A percentile compares a stretch with the other conserved stretches of the same genome.
Conservation (phyloP, 768 basidiomycete genomes). For the Pluteus cervinus region DNA sequence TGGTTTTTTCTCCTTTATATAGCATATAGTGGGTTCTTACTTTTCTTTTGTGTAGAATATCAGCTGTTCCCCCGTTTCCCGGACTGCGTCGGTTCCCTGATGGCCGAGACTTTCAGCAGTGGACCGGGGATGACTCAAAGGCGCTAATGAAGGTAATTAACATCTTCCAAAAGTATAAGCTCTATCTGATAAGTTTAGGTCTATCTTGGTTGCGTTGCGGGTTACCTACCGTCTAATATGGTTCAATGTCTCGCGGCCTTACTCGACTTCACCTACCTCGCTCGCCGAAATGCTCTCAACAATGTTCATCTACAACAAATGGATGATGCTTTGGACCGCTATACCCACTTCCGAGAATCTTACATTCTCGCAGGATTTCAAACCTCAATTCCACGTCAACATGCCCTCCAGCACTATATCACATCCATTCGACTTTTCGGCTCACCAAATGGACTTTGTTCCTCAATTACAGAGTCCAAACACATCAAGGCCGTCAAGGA, state of each 20-base stretch:
- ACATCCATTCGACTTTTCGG: conserved; percentile 5
- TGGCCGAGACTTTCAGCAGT: conserved; percentile 4
- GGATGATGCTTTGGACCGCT: conserved; percentile 9
- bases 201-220: conserved; percentile 20
- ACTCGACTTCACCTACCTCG: conserved; percentile 17
- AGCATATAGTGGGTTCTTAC: not conserved
- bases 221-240: conserved; percentile 11
- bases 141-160: conserved; percentile 10
- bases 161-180: conserved; percentile 8
- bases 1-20: not conserved
- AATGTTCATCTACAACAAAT: conserved; percentile 4
- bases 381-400: conserved; percentile 5
- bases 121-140: conserved; percentile 9
- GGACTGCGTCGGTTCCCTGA: conserved; percentile 5
- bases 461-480: conserved; percentile 13
- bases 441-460: conserved; percentile 8
- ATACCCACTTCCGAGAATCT: conserved; percentile 15
- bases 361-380: conserved; percentile 12
- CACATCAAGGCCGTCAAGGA: conserved; percentile 16
- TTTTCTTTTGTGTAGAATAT: not conserved
- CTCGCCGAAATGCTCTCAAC: conserved; percentile 9
- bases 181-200: conserved; percentile 10
- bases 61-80: conserved; percentile 6
- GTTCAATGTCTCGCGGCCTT: conserved; percentile 13
- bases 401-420: conserved; percentile 5